Base-by-base conservation (phyloP, 179 eudicot genomes). In the Gypsophila paniculata region DNA sequence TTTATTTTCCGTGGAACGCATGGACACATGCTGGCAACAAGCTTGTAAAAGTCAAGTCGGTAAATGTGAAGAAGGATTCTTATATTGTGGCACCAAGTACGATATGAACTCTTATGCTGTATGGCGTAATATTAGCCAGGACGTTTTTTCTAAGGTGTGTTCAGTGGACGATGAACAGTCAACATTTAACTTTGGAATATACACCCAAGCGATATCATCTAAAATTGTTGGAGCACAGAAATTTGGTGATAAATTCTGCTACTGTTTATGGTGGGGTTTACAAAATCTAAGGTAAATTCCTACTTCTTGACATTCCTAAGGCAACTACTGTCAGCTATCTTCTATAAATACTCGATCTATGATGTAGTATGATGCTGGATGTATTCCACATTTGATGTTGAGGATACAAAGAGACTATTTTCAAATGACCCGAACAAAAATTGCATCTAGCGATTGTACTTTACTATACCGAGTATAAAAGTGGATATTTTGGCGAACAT, bases 191-290 rank as follows among this genome's bases (percentile, higher is more conserved):
- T 78, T 81, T 59, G 83, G 84, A 29, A 84, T 84, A 55, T 81
- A 76, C 61, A 49, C 80, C 51, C 82, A 78, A 73, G 86, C 86
- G 11, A 55, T 77, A 6, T 55, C 78, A 6, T 78, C 84, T 66
- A 38, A 78, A 29, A 79, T 83, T 68, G 84, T 81, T 26, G 75
- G 76, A 54, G 71, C 74, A 39, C 76, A 74, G 52, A 71, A 49
- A 8, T 81, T 83, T n/a, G n/a, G 65, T 38, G 59, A 73, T 19
- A 83, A 81, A 60, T 83, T 83, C 60, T 83, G 71, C 71, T 83
- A 80, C 75, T 83, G 86, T 72, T 72, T 83, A 52, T 83, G 86
- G 86, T 83, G 86, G 86, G 86, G 84, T 2, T 39, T 81, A 5
- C 86, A 83, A 76, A 83, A 83, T 74, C 75, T 83, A 14, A 83